Evolutionary conservation across 352 stramenopile genomes (phyloP).

Genomic region (Phytophthora tentaculata): DNA sequence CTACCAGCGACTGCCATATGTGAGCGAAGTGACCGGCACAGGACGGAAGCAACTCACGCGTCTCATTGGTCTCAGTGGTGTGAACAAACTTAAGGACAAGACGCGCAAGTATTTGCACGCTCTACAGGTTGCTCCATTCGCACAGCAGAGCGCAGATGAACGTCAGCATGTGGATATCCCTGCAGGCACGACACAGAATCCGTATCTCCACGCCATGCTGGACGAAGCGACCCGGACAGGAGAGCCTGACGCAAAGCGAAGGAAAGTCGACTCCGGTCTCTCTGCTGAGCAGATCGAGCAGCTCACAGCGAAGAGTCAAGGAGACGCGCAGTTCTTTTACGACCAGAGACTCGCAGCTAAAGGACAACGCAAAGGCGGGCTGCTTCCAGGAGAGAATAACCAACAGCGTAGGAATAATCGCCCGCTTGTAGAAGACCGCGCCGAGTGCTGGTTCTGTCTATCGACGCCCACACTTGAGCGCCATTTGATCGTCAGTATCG

Average conservation of each 20-base stretch:
- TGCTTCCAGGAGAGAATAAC: slow-evolving; percentile 38
- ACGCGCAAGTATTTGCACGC: slow-evolving; percentile 83
- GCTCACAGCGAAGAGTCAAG: slow-evolving; percentile 54
- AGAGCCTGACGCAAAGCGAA: slow-evolving; percentile 50
- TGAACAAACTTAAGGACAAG: slow-evolving; percentile 72
- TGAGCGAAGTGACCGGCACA: slow-evolving; percentile 56
- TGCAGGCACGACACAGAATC: slow-evolving; percentile 74
- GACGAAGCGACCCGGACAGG: slow-evolving; percentile 25
- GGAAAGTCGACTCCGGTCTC: slow-evolving; percentile 46
- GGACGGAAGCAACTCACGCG: slow-evolving; percentile 70
- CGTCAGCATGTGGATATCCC: slow-evolving; percentile 62
- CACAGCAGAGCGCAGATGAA: slow-evolving; percentile 34
- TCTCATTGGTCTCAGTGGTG: slow-evolving; percentile 70
- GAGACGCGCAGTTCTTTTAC: slow-evolving; percentile 75
- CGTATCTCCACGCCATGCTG: slow-evolving; percentile 53
- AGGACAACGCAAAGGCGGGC: slow-evolving; percentile 53
- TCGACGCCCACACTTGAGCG: slow-evolving; percentile 78
- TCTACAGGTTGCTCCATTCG: slow-evolving; percentile 60
- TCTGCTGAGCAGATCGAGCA: slow-evolving; percentile 73
- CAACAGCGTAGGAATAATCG: slow-evolving; percentile 35
- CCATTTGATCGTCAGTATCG: slow-evolving; percentile 86
- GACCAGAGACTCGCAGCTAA: slow-evolving; percentile 66
- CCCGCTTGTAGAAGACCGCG: slow-evolving; percentile 55
- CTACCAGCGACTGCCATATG: slow-evolving; percentile 82
- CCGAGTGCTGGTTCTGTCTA: slow-evolving; percentile 88